These are phyloP conservation scores for Sarocladiaceae sp. DNA, from an alignment of 2,329 filamentous ascomycete species.

Conservation along the genomic window DNA sequence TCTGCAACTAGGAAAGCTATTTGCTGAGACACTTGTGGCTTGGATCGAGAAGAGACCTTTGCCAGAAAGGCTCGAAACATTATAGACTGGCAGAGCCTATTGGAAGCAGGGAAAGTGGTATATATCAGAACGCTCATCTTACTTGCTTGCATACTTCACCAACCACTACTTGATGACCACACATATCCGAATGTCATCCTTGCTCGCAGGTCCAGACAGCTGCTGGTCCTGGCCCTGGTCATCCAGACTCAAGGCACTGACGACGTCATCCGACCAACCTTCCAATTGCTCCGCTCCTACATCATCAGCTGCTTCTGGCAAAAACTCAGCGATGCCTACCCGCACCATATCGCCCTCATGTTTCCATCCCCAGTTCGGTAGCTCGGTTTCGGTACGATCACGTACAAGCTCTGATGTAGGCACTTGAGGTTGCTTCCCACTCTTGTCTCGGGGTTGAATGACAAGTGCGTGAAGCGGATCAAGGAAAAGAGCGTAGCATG, in stretches of 20 bases:
- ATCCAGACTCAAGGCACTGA: not conserved
- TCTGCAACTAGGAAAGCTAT: conserved; percentile 29
- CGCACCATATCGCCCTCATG: not conserved
- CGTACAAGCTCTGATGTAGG: not conserved
- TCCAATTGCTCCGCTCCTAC: not conserved
- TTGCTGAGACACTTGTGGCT: conserved; percentile 27
- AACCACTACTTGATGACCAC: not conserved
- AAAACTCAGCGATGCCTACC: not conserved
- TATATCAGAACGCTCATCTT: not conserved
- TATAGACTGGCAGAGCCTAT: too few relatives aligned
- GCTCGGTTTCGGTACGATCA: not conserved
- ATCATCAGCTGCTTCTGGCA: not conserved
- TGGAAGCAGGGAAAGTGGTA: too few relatives aligned
- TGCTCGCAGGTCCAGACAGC: not conserved
- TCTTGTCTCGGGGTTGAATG: not conserved
- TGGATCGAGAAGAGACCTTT: conserved; percentile 25
- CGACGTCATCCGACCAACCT: not conserved
- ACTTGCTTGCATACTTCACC: not conserved
- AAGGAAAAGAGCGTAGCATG: not conserved
- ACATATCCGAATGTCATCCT: not conserved
- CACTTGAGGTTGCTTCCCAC: not conserved
- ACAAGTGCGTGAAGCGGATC: not conserved
- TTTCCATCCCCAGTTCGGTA: not conserved
- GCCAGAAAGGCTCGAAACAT: conserved; percentile 13
- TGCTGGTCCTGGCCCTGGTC: not conserved